Base-by-base conservation (phyloP, 2,329 filamentous ascomycete genomes). In the Fusarium sp. region DNA sequence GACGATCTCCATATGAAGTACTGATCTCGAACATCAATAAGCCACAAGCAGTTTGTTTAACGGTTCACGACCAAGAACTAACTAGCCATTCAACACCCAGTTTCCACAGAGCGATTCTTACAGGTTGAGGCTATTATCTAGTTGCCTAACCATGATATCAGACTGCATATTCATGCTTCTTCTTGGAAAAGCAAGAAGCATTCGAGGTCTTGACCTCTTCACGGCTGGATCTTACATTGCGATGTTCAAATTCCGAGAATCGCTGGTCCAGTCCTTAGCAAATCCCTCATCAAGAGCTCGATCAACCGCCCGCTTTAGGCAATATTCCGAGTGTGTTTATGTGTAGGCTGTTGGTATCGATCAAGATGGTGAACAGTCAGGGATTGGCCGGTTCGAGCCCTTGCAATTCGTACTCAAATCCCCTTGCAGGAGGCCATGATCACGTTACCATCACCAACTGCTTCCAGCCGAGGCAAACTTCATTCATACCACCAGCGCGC, bases 371-470 rank as follows among this genome's bases (percentile, higher is more conserved):
- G 11, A 59, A 52, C 36, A 57, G 42, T 45, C 62, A 47, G 49
- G 43, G 44, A 39, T 45, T 62, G 50, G 56, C 52, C 44, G 48
- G 40, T 38, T 54, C 45, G 20, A 28, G 53, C 40, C 58, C 56
- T 45, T 54, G 38, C 39, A 51, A 47, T 43, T 49, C 24, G 34
- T 66, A 49, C 34, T 39, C 44, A 45, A 21, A 54, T 56, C 59
- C 55, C 57, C 62, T 68, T 69, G 65, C 71, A 72, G 70, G 43
- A 58, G 60, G 51, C 39, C 17, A 14, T 55, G 38, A 58, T 73
- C 71, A 73, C 71, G 70, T 73, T 73, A 73, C 62, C 53, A 36
- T n/a, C n/a, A 38, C 51, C 30, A 36, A 38, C 57, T 70, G 53
- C 26, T 51, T 45, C 39, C 49, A 49, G 21, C 42, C 54, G 53